Evolutionary conservation across 495 filamentous ascomycete genomes (phyloP).

Genomic region (Astrothelium subdiscretum): DNA sequence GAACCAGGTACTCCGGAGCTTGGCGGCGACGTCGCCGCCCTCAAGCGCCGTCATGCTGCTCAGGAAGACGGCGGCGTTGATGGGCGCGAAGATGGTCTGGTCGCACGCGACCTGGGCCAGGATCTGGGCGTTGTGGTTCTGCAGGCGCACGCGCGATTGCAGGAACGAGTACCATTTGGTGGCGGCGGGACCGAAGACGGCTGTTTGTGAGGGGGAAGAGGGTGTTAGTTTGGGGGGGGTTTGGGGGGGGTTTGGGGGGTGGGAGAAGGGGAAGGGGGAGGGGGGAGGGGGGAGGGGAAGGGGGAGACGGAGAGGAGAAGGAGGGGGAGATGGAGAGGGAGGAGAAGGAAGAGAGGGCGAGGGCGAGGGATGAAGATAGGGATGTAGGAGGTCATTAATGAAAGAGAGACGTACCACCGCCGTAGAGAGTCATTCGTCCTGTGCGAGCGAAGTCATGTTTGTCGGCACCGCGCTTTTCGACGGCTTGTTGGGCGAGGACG

Average conservation of each 20-base stretch:
- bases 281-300: background rate
- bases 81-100: slow-evolving; percentile 75
- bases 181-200: slow-evolving; percentile 81
- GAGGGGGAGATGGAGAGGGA: slow-evolving; percentile 7
- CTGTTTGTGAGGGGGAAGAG: slow-evolving; percentile 33
- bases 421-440: slow-evolving; percentile 83
- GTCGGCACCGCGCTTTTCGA: slow-evolving; percentile 66
- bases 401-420: slow-evolving; percentile 77
- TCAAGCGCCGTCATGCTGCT: slow-evolving; percentile 81
- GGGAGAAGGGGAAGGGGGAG: background rate
- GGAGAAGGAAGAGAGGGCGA: slow-evolving; percentile 1
- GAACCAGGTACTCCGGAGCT: slow-evolving; percentile 55
- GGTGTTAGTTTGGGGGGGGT: slow-evolving; percentile 6
- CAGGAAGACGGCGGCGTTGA: slow-evolving; percentile 72
- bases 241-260: slow-evolving; percentile 1
- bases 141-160: slow-evolving; percentile 54
- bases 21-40: slow-evolving; percentile 57
- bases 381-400: background rate
- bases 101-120: slow-evolving; percentile 70
- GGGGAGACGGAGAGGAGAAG: slow-evolving; percentile 4
- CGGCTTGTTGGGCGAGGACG: slow-evolving; percentile 81
- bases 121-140: slow-evolving; percentile 53
- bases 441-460: slow-evolving; percentile 77
- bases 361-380: background rate
- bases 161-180: slow-evolving; percentile 82